These are phyloP conservation scores for Xylaria telfairii DNA, from an alignment of 495 filamentous ascomycete genomes.

Conservation along the genomic window DNA sequence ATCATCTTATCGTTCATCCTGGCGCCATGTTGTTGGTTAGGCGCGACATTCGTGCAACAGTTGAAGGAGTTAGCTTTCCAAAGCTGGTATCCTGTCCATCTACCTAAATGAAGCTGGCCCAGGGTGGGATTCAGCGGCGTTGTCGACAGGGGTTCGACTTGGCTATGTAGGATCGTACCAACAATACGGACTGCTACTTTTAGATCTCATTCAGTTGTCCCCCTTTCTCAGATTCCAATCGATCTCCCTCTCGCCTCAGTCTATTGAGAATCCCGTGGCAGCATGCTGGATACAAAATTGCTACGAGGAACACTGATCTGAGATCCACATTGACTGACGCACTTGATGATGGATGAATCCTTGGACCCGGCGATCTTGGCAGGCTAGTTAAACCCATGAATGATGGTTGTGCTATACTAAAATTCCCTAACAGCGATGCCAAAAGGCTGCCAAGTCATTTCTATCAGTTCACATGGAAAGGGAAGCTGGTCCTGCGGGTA, in stretches of 20 bases:
- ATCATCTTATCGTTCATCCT: background rate
- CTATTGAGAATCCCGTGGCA: background rate
- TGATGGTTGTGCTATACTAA: background rate
- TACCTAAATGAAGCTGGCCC: background rate
- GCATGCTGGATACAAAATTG: background rate
- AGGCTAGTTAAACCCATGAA: background rate
- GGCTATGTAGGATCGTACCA: background rate
- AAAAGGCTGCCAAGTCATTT: background rate
- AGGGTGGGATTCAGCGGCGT: background rate
- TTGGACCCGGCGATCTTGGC: slow-evolving; percentile 1
- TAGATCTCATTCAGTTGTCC: background rate
- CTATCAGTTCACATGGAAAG: background rate
- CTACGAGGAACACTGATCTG: background rate
- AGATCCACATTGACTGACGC: background rate
- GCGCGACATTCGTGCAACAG: background rate
- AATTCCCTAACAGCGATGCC: background rate
- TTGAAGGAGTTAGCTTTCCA: background rate
- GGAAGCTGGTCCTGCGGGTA: slow-evolving; percentile 22
- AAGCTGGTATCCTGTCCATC: background rate
- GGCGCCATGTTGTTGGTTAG: no score
- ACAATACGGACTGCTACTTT: background rate
- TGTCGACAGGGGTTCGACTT: background rate
- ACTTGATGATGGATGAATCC: background rate
- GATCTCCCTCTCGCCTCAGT: background rate
- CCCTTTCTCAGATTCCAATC: background rate